phyloP scores from a whole-genome alignment of 2,329 filamentous ascomycete species.

The Xenoacremonium recifei region DNA sequence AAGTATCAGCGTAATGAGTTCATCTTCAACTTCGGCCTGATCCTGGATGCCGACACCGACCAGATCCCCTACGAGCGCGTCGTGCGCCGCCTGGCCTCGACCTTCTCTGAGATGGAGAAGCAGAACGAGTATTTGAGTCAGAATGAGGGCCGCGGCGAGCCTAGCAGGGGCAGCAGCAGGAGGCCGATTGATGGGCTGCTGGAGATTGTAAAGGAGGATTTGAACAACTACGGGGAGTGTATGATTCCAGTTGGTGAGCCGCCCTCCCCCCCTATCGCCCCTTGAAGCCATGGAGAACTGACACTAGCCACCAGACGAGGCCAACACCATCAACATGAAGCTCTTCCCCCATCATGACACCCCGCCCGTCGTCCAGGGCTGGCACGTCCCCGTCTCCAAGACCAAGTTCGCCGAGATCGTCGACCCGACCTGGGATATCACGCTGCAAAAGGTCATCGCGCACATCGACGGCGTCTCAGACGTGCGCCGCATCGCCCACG shows the following conservation, averaged over 20 bases:
- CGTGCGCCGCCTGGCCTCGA: slow-evolving; percentile 78
- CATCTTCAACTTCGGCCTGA: slow-evolving; percentile 95
- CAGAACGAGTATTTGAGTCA: slow-evolving; percentile 80
- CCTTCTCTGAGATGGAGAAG: slow-evolving; percentile 88
- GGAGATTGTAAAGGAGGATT: slow-evolving; percentile 76
- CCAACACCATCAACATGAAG: slow-evolving; percentile 95
- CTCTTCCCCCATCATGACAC: slow-evolving; percentile 80
- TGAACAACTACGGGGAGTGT: slow-evolving; percentile 97
- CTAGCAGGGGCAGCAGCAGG: slow-evolving; percentile 46
- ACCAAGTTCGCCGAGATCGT: slow-evolving; percentile 64
- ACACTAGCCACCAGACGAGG: slow-evolving; percentile 75
- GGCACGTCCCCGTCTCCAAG: slow-evolving; percentile 84
- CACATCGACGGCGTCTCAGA: slow-evolving; percentile 91
- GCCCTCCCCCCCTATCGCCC: not conserved
- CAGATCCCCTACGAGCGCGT: slow-evolving; percentile 80
- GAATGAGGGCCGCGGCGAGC: slow-evolving; percentile 44
- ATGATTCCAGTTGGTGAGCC: slow-evolving; percentile 90
- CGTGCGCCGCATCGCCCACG: slow-evolving; percentile 79
- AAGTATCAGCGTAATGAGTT: slow-evolving; percentile 92
- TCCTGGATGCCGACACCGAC: slow-evolving; percentile 66
- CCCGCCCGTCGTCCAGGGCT: slow-evolving; percentile 76
- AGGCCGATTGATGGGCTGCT: slow-evolving; percentile 80
- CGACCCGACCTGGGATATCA: slow-evolving; percentile 71
- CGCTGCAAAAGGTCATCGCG: slow-evolving; percentile 74
- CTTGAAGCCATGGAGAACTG: not conserved